Percentiles rank a stretch among this genome's conserved stretches.
These are phyloP conservation scores for Filobasidium uniguttulatum DNA, from an alignment of 1,284 basidiomycete species.

Conservation along the genomic window DNA sequence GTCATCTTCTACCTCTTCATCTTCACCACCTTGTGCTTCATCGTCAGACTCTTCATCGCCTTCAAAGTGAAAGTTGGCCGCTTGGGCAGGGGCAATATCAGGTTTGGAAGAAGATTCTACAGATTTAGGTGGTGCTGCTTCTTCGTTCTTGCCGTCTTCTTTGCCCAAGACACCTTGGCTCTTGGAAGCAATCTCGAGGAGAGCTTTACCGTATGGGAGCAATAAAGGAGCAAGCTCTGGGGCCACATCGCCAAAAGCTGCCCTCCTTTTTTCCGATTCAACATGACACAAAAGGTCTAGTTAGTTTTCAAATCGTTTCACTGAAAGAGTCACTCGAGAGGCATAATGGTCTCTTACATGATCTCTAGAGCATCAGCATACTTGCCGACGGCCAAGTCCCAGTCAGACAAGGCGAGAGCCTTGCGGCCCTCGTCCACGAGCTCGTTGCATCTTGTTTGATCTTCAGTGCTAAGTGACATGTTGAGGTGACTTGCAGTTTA, in stretches of 20 bases:
- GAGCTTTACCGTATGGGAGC: slow-evolving; percentile 68
- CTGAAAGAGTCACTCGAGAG: too few relatives aligned
- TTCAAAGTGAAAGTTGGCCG: slow-evolving; percentile 1
- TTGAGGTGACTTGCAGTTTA: not conserved
- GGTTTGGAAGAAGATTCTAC: not conserved
- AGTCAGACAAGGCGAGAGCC: slow-evolving; percentile 72
- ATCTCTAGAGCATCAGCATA: slow-evolving; percentile 73
- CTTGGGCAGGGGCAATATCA: not conserved
- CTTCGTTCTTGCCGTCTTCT: slow-evolving; percentile 37
- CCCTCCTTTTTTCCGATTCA: slow-evolving; percentile 42
- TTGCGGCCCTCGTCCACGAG: slow-evolving; percentile 36
- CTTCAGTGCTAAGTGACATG: not conserved
- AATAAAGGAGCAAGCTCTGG: slow-evolving; percentile 68
- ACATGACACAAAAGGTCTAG: slow-evolving; percentile 5
- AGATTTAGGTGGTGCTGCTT: slow-evolving; percentile 33
- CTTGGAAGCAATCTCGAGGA: slow-evolving; percentile 71
- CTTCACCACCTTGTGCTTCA: slow-evolving; percentile 23
- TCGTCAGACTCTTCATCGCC: slow-evolving; percentile 15
- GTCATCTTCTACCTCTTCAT: slow-evolving; percentile 53
- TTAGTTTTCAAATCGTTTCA: slow-evolving; percentile 1
- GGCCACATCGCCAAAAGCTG: slow-evolving; percentile 56
- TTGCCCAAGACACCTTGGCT: slow-evolving; percentile 72
- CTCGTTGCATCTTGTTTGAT: slow-evolving; percentile 17
- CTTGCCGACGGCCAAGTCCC: slow-evolving; percentile 68
- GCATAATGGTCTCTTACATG: too few relatives aligned